Percentiles rank a stretch among this genome's conserved stretches.
Conservation (phyloP, 768 basidiomycete species). For the Agaricus blazei region DNA sequence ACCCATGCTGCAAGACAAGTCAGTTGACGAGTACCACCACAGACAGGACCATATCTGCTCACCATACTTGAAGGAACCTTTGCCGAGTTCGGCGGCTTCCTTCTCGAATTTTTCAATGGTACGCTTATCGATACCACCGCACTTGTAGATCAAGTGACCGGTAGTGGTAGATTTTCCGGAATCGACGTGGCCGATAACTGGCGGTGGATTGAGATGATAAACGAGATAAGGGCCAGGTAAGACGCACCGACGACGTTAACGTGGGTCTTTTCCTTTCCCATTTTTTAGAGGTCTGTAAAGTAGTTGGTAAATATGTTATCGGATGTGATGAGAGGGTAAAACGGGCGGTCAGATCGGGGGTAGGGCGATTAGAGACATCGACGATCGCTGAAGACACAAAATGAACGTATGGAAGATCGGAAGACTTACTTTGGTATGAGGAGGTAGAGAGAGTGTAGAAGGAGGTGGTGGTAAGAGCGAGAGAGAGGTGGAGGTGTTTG, state of each 20-base stretch:
- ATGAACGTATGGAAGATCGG: slow-evolving; percentile 12
- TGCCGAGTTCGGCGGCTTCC: slow-evolving; percentile 99
- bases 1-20: slow-evolving; percentile 79
- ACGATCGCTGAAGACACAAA: slow-evolving; percentile 7
- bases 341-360: slow-evolving; percentile 18
- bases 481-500: slow-evolving; percentile 41
- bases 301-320: slow-evolving; percentile 24
- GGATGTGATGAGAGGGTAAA: slow-evolving; percentile 18
- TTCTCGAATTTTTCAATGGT: slow-evolving; percentile 99
- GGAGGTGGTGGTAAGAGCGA: slow-evolving; percentile 47
- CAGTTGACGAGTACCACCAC: slow-evolving; percentile 7
- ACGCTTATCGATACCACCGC: slow-evolving; percentile 99
- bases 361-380: slow-evolving; percentile 23
- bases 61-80: slow-evolving; percentile 99
- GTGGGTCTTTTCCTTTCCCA: slow-evolving; percentile 96
- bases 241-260: slow-evolving; percentile 94
- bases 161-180: slow-evolving; percentile 99
- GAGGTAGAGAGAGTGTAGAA: slow-evolving; percentile 22
- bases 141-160: slow-evolving; percentile 99
- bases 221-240: slow-evolving; percentile 24
- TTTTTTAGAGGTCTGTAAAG: slow-evolving; percentile 55
- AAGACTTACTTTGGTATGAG: slow-evolving; percentile 31
- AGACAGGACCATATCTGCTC: slow-evolving; percentile 24
- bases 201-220: slow-evolving; percentile 19
- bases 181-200: slow-evolving; percentile 99